Evolutionary conservation across 371 early-diverging fungal genomes (phyloP), one percentile per base, ranked within the genome.

Genomic region (Apophysomyces sp.): DNA sequence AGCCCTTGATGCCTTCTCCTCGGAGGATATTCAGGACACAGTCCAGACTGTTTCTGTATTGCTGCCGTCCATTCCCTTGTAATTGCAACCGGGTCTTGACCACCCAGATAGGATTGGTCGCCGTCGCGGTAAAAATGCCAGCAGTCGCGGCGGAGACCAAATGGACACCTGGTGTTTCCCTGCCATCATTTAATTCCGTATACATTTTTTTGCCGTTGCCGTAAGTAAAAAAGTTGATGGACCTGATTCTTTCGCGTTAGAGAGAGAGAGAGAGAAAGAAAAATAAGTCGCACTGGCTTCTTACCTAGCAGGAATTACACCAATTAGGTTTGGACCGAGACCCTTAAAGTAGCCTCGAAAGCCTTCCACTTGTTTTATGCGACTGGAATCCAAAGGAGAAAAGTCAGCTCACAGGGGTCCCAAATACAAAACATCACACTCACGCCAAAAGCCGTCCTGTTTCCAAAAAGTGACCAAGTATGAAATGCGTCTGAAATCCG

Each of bases 101-200:
- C 53, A 97, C 85, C 98, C 98, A 98, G 6, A 98, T 96, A 0
- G 98, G 98, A 69, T 95, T 97, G 8, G 98, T 96, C 11, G 77
- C 75, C 0, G 92, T 86, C 0, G 94, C 87, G 2, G 93, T 93
- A 7, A 90, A 80, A 36, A 90, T 74, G 51, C 97, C 96, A 3
- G 98, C 96, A 6, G 88, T 80, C 0, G 89, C 85, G 0, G 97
- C 98, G 0, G 97, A 89, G 8, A 84, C 60, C 39, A 95, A 77
- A 61, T 97, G 95, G 1, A 97, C 90, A 29, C 73, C 37, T n/a
- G 94, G 61, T 1, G 89, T 90, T 66, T 97, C 98, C 39, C 77
- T 66, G 13, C 92, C 92, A 44, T 83, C 60, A 51, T 94, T 94
- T 51, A 90, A 57, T 18, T 85, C 86, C 0, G 92, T 88, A 60